Base-by-base conservation (phyloP, 768 basidiomycete species). In the Glaciozyma martinii region DNA sequence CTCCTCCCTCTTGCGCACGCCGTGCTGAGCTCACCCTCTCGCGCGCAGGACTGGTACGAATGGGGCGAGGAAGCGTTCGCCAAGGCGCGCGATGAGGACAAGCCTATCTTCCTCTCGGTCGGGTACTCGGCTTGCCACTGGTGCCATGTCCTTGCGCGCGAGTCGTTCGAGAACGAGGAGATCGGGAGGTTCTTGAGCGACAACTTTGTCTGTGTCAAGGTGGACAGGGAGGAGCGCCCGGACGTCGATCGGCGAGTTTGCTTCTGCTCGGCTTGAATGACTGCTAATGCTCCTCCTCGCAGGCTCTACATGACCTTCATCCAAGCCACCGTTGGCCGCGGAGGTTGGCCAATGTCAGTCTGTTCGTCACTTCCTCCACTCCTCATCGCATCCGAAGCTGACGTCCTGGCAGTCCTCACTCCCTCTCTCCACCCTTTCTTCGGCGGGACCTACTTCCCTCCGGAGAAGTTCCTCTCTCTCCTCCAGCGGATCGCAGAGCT, bases 61-160 rank as follows among this genome's bases (percentile, higher is more conserved):
- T 53, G 52, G 52, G 52, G 52, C 23, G 27, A 53, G 25, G 52
- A 53, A 25, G 52, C 52, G 27, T 53, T 53, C 15, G 52, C 21
- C 3, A 18, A 18, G 12, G 52, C 52, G 27, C 21, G 30, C 3
- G 52, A 27, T 2, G 27, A 32, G 52, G 27, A 53, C 6, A 32
- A 27, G 25, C 52, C 52, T 3, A 78, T 80, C 52, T 80, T 80
- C 67, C 74, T 80, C 21, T 77, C 76, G 57, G 77, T 79, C 21
- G 79, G 79, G 5, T 80, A 80, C 62, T 79, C 79, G 0, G 78
- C 78, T 5, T 80, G 79, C 64, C 78, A 79, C 59, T 80, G 79
- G 73, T 71, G 75, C 64, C 47, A 50, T 15, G 25, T 32, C 16
- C 25, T 53, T 3, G 52, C 52, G 25, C 30, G 46, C 37, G 78